Evolutionary conservation across 495 filamentous ascomycete genomes (phyloP).

Genomic region (Niebla homalea): DNA sequence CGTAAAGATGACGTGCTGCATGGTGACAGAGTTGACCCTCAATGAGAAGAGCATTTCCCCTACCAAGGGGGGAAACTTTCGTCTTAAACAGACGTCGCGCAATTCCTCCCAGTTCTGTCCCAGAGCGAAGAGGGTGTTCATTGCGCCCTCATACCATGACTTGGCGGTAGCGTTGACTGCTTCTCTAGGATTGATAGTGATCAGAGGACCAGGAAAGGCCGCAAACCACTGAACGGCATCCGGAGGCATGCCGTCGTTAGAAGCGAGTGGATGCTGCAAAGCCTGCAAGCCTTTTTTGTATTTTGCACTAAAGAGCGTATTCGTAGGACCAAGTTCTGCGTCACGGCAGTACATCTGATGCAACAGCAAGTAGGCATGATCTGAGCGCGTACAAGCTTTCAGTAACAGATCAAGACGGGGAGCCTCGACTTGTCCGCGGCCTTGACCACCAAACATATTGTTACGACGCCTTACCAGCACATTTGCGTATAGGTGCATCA

Average conservation of each 20-base stretch:
- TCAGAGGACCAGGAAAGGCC: slow-evolving; percentile 33
- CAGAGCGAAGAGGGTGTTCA: slow-evolving; percentile 9
- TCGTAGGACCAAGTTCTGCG: slow-evolving; percentile 9
- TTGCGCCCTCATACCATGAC: neutral
- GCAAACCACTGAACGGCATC: slow-evolving; percentile 38
- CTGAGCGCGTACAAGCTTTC: slow-evolving; percentile 41
- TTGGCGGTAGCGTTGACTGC: neutral
- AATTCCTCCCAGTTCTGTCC: slow-evolving; percentile 20
- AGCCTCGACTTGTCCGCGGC: slow-evolving; percentile 24
- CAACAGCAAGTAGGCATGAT: slow-evolving; percentile 49
- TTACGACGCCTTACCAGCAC: too few relatives aligned
- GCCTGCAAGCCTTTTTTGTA: slow-evolving; percentile 20
- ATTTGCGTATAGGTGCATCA: too few relatives aligned
- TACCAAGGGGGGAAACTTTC: slow-evolving; percentile 45
- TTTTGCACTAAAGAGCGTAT: neutral
- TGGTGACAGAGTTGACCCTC: slow-evolving; percentile 36
- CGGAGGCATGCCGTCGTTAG: slow-evolving; percentile 23
- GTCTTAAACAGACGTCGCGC: slow-evolving; percentile 18
- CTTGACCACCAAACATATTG: neutral
- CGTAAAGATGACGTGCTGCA: slow-evolving; percentile 48
- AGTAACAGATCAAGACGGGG: slow-evolving; percentile 42
- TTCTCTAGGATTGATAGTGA: neutral
- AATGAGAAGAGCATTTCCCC: slow-evolving; percentile 41
- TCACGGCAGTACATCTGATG: slow-evolving; percentile 55
- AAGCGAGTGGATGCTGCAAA: slow-evolving; percentile 24